phyloP scores from a whole-genome alignment of 495 filamentous ascomycete species.

The Glonium stellatum region DNA sequence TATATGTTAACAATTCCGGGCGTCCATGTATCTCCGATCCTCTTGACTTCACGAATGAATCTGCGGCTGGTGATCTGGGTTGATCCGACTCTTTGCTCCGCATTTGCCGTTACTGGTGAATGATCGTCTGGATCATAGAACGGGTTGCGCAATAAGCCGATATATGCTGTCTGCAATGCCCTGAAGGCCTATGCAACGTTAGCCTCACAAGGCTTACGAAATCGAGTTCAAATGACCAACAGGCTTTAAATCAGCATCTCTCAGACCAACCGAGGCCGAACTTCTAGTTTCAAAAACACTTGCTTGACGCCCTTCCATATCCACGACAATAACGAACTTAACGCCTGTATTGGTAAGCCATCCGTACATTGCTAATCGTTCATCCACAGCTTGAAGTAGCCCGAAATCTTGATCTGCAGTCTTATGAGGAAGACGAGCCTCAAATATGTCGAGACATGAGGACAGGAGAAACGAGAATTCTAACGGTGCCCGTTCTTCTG shows the following conservation, averaged over 20 bases:
- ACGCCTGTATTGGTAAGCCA: conserved; percentile 96
- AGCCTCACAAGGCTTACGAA: background rate
- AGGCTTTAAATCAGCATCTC: conserved; percentile 75
- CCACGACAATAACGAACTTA: conserved; percentile 80
- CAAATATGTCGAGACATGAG: conserved; percentile 88
- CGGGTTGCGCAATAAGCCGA: conserved; percentile 82
- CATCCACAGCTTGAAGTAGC: conserved; percentile 84
- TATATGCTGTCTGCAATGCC: conserved; percentile 85
- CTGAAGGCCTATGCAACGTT: conserved; percentile 61
- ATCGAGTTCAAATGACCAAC: conserved; percentile 39
- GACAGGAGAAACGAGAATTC: conserved; percentile 90
- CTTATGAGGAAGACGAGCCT: conserved; percentile 58
- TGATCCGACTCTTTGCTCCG: conserved; percentile 40
- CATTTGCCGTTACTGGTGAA: conserved; percentile 42
- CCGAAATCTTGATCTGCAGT: conserved; percentile 79
- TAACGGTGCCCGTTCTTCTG: conserved; percentile 53
- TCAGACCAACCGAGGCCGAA: conserved; percentile 49
- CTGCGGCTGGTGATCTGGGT: conserved; percentile 70
- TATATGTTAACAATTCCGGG: conserved; percentile 44
- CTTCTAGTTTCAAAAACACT: conserved; percentile 30
- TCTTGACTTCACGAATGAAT: conserved; percentile 74
- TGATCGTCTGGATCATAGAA: conserved; percentile 91
- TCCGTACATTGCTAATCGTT: conserved; percentile 83
- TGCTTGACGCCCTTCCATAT: conserved; percentile 60
- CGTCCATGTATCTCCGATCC: conserved; percentile 69